These are phyloP conservation scores for Circinella minor DNA, from an alignment of 371 early-diverging fungal species.

Conservation along the genomic window DNA sequence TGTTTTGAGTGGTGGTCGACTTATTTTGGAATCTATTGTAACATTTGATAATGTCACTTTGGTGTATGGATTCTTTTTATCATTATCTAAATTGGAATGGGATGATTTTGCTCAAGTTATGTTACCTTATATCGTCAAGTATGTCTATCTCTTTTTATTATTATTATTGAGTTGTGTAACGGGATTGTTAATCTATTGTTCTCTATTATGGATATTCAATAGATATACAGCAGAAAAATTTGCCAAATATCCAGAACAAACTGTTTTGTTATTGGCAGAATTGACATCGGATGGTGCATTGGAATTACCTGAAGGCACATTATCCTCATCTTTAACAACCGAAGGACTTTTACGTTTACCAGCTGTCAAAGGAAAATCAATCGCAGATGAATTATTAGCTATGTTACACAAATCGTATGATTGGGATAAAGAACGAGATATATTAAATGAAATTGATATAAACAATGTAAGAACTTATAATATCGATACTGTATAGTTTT, in stretches of 20 bases:
- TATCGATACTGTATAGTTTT: too few species aligned
- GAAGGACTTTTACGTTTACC: constrained; percentile 67
- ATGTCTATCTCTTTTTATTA: background rate
- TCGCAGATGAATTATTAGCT: constrained; percentile 41
- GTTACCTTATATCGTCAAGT: constrained; percentile 69
- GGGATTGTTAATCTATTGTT: too few species aligned
- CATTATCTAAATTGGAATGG: constrained; percentile 71
- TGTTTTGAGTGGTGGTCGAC: constrained; percentile 62
- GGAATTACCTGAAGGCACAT: constrained; percentile 44
- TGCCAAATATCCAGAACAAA: constrained; percentile 39
- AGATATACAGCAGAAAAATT: constrained; percentile 55
- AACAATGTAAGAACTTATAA: constrained; percentile 28
- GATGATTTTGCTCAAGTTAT: constrained; percentile 69
- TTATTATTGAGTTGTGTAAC: too few species aligned
- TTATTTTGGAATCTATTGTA: constrained; percentile 63
- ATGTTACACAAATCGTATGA: constrained; percentile 44
- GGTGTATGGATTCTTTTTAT: constrained; percentile 69
- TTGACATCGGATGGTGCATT: constrained; percentile 50
- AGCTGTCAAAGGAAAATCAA: constrained; percentile 18
- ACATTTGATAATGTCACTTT: constrained; percentile 52
- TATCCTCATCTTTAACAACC: constrained; percentile 57
- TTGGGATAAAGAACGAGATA: constrained; percentile 60
- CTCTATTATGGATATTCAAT: background rate
- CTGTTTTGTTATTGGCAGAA: constrained; percentile 61
- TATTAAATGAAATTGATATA: constrained; percentile 44